A percentile compares a stretch with the other conserved stretches of the same genome.
These are phyloP conservation scores for Pterula multifida DNA, from an alignment of 1,284 basidiomycete species.

Conservation along the genomic window DNA sequence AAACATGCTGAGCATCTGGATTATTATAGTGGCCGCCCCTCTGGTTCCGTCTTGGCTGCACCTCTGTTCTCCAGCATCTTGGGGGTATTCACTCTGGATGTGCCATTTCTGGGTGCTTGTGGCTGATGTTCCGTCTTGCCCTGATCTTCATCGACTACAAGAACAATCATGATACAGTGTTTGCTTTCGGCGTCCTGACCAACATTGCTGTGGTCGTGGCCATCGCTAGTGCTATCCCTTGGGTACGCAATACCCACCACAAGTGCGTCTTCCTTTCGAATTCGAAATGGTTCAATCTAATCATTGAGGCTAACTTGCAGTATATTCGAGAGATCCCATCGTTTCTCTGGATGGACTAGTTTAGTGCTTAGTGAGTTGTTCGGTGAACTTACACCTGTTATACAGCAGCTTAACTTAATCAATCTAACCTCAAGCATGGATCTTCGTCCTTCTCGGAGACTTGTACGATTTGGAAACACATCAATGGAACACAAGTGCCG, in stretches of 20 bases:
- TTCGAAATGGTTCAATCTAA: not conserved
- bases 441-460: conserved; percentile 54
- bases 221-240: conserved; percentile 53
- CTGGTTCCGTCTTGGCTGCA: conserved; percentile 57
- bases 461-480: conserved; percentile 39
- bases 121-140: conserved; percentile 52
- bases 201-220: conserved; percentile 41
- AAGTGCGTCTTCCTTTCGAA: conserved; percentile 36
- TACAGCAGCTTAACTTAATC: not conserved
- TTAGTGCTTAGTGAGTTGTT: conserved; percentile 46
- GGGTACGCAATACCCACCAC: conserved; percentile 65
- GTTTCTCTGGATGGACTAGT: conserved; percentile 63
- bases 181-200: conserved; percentile 47
- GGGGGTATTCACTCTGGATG: conserved; percentile 71
- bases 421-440: conserved; percentile 24
- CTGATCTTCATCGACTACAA: conserved; percentile 35
- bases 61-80: conserved; percentile 51
- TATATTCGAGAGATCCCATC: conserved; percentile 63
- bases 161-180: conserved; percentile 37
- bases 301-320: conserved; percentile 20
- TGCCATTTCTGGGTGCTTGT: conserved; percentile 50
- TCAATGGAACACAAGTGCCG: conserved; percentile 42
- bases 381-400: conserved; percentile 13
- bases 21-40: conserved; percentile 51
- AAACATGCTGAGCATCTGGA: not conserved